Conservation (phyloP, 805 yeast species). For the Brettanomyces naardenensis region DNA sequence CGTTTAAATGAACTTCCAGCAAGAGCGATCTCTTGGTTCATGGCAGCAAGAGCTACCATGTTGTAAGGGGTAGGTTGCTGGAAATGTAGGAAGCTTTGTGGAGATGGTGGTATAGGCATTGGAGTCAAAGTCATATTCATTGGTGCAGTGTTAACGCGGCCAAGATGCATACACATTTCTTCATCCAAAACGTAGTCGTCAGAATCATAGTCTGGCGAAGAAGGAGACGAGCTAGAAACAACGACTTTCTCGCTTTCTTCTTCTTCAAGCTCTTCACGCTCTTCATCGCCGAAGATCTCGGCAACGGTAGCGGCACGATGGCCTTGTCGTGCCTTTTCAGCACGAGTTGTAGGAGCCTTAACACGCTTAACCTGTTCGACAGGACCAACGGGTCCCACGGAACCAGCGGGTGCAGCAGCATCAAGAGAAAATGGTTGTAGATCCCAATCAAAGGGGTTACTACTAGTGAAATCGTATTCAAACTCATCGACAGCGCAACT, state of each 20-base stretch:
- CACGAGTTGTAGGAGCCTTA: not conserved
- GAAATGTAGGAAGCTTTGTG: not conserved
- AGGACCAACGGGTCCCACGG: not conserved
- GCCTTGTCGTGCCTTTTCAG: slow-evolving; percentile 1
- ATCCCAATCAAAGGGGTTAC: slow-evolving; percentile 26
- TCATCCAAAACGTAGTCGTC: slow-evolving; percentile 19
- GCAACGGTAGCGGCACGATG: slow-evolving; percentile 1
- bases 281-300: not conserved
- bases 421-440: slow-evolving; percentile 13
- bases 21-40: not conserved
- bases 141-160: slow-evolving; percentile 3
- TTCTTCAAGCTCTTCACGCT: slow-evolving; percentile 1
- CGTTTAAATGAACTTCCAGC: too few relatives aligned
- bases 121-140: not conserved
- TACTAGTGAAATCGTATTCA: slow-evolving; percentile 21
- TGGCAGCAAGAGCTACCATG: not conserved
- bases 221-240: not conserved
- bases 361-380: not conserved
- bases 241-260: not conserved
- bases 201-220: slow-evolving; percentile 4
- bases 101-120: not conserved
- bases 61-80: not conserved
- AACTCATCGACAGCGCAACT: slow-evolving; percentile 26
- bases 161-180: slow-evolving; percentile 12
- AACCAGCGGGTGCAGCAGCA: not conserved